Evolutionary conservation across 164 flowering plant genomes (phyloP), one percentile per base, ranked within the genome.

Genomic region (Macadamia tetraphylla): DNA sequence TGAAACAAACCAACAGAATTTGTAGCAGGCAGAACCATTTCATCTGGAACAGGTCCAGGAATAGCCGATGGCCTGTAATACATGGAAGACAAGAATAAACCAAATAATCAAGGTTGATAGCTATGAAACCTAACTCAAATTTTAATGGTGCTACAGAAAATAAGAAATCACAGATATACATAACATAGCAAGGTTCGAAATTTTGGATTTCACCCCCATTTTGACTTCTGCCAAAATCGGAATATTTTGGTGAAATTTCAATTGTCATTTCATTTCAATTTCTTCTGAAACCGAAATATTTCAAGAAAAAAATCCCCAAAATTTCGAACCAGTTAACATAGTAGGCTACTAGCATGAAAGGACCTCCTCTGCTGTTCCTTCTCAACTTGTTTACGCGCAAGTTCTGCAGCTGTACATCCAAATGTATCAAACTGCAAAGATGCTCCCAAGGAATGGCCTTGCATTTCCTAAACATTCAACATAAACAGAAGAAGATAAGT

Each of bases 31-130:
- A 81, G 68, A 68, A 94, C 71, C 51, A 94, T n/a, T 75, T 92
- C 98, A 78, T 92, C 97, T 65, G 97, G 98, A 65, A 82, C 89
- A 77, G 93, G 97, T 70, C 97, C 98, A 74, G 97, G 97, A 69
- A 94, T 88, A 69, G 81, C 83, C 60, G 97, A 90, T 56, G 95
- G 94, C 80, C 98, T 94, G 83, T 62, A 73, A 70, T 6, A 42
- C 35, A 30, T 9, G 14, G 30, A 60, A 51, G 55, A 60, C 30
- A 62, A 62, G 58, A 49, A 40, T 66, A 32, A 66, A 3, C 40
- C 42, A 67, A n/a, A 32, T 15, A 40, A 49, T 60, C 32, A 49
- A 61, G 29, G 23, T 14, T 51, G 44, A 14, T 52, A 67, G 17
- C 18, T 57, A 35, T 17, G 51, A 35, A 30, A 62, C 32, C 5